Evolutionary conservation across 768 basidiomycete genomes (phyloP).

Genomic region (Sarcodon sp.): DNA sequence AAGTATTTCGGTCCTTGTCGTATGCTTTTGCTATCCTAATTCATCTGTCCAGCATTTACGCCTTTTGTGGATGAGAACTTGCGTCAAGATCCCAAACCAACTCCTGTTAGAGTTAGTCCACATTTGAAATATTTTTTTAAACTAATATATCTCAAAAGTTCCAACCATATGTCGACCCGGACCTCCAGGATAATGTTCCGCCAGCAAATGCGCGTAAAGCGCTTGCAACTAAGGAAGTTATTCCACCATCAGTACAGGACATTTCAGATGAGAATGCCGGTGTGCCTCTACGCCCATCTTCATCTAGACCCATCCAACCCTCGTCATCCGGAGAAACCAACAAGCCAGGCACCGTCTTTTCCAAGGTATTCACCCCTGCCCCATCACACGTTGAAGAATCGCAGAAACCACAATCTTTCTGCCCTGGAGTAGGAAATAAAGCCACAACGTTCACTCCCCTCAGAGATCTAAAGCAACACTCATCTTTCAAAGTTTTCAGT

Average conservation of each 20-base stretch:
- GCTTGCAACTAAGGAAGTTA: background rate
- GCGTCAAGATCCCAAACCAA: constrained; percentile 6
- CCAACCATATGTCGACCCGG: constrained; percentile 49
- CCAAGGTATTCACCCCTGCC: constrained; percentile 51
- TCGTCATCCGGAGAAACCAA: background rate
- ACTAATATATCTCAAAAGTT: constrained; percentile 30
- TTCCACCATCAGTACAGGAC: background rate
- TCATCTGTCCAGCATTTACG: constrained; percentile 33
- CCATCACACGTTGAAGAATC: constrained; percentile 1
- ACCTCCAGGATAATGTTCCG: constrained; percentile 30
- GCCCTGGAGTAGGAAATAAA: too few species aligned
- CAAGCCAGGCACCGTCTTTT: constrained; percentile 29
- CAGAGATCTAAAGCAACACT: constrained; percentile 19
- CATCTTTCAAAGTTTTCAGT: constrained; percentile 53
- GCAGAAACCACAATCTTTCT: background rate
- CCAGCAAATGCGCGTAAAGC: constrained; percentile 21
- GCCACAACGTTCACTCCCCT: constrained; percentile 21
- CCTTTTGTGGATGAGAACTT: constrained; percentile 60
- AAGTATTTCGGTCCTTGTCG: constrained; percentile 8
- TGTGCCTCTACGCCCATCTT: constrained; percentile 4
- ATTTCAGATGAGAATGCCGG: constrained; percentile 13
- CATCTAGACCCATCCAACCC: constrained; percentile 4
- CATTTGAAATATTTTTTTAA: background rate
- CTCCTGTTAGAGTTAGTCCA: constrained; percentile 5
- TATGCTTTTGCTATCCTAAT: background rate